Percentiles rank a stretch among this genome's conserved stretches.
Conservation (phyloP, 495 filamentous ascomycete species). For the Elasticomyces elasticus region DNA sequence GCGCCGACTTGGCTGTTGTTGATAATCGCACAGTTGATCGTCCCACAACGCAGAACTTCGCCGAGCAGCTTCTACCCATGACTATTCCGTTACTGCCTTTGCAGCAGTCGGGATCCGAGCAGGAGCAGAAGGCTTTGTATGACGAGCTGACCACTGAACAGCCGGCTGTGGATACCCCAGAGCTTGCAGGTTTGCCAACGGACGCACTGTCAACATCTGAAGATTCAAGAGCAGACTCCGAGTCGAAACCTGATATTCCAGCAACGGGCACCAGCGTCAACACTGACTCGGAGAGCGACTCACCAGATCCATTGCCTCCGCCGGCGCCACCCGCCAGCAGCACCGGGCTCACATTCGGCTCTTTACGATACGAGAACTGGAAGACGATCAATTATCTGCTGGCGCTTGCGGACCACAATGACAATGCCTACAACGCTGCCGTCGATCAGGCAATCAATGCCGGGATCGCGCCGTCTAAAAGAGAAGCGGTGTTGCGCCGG, state of each 20-base stretch:
- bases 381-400: slow-evolving; percentile 27
- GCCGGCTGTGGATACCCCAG: not conserved
- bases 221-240: not conserved
- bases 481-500: not conserved
- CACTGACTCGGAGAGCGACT: not conserved
- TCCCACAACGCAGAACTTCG: slow-evolving; percentile 13
- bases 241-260: not conserved
- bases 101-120: slow-evolving; percentile 1
- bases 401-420: slow-evolving; percentile 13
- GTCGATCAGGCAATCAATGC: slow-evolving; percentile 19
- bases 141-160: slow-evolving; percentile 31
- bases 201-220: not conserved
- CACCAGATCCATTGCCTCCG: not conserved
- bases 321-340: not conserved
- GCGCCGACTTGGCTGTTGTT: slow-evolving; percentile 6
- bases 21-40: slow-evolving; percentile 3
- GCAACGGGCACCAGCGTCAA: not conserved
- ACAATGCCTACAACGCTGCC: slow-evolving; percentile 4
- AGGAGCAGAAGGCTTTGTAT: slow-evolving; percentile 24
- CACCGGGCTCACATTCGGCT: slow-evolving; percentile 21
- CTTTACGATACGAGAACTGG: slow-evolving; percentile 29
- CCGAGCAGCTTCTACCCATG: slow-evolving; percentile 12
- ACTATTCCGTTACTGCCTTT: not conserved
- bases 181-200: not conserved
- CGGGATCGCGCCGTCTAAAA: slow-evolving; percentile 5